Conservation (phyloP, 1,284 basidiomycete species). For the Tilletiaria anomala region DNA sequence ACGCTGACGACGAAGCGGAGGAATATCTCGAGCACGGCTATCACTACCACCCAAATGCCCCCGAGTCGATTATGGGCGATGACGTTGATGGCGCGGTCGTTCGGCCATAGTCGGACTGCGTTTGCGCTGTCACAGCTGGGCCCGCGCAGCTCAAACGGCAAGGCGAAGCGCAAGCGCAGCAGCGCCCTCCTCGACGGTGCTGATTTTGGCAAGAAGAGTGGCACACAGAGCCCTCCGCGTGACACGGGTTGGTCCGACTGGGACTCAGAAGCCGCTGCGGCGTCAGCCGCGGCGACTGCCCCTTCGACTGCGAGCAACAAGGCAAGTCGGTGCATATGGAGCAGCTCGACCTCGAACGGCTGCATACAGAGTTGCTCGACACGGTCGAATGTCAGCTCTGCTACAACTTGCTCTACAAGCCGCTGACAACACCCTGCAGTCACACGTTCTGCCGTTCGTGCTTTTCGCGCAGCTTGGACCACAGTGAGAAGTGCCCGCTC, state of each 20-base stretch:
- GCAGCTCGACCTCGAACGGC: no score
- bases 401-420: conserved; percentile 64
- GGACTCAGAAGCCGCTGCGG: conserved; percentile 4
- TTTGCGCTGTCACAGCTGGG: no score
- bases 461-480: conserved; percentile 74
- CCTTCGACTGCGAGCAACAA: conserved; percentile 6
- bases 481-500: conserved; percentile 64
- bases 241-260: conserved; percentile 13
- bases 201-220: no score
- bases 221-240: background rate
- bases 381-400: conserved; percentile 84
- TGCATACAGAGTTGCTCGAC: conserved; percentile 48
- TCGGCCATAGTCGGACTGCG: conserved; percentile 6
- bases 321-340: no score
- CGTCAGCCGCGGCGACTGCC: background rate
- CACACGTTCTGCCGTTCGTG: conserved; percentile 86
- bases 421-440: conserved; percentile 82
- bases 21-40: no score
- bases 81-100: conserved; percentile 20
- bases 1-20: conserved; percentile 9
- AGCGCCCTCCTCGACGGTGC: no score
- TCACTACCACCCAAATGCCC: no score
- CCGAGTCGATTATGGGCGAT: no score
- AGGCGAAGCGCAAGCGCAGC: no score
- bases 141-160: no score